Percentiles rank a stretch among this genome's conserved stretches.
phyloP scores from a whole-genome alignment of 805 yeast genomes.

The Kazachstania africana region DNA sequence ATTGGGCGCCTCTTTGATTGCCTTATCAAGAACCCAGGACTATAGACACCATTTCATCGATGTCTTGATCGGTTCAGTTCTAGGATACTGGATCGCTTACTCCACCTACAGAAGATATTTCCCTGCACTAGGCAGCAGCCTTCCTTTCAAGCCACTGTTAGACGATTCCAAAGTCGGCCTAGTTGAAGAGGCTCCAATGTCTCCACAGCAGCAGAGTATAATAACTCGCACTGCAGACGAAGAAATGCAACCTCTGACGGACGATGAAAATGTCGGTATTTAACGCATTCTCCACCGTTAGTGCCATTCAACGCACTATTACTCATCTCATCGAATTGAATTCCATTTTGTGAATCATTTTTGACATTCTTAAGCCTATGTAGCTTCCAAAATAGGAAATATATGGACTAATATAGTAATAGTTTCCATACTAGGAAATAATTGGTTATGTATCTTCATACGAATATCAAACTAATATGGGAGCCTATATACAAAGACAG shows the following conservation, averaged over 20 bases:
- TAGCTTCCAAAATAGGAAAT: no score
- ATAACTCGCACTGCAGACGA: conserved; percentile 9
- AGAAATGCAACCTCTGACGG: conserved; percentile 11
- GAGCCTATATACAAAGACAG: no score
- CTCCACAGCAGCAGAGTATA: conserved; percentile 3
- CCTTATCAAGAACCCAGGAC: conserved; percentile 79
- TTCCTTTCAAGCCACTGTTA: conserved; percentile 30
- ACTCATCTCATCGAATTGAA: no score
- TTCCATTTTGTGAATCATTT: no score
- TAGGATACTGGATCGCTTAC: conserved; percentile 54
- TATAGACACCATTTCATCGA: conserved; percentile 90
- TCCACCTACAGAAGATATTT: conserved; percentile 31
- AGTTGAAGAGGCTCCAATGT: no score
- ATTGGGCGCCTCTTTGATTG: conserved; percentile 63
- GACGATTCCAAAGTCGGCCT: conserved; percentile 31
- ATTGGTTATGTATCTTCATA: no score
- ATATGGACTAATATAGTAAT: no score
- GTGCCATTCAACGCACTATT: no score
- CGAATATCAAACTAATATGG: no score
- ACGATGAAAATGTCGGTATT: not conserved
- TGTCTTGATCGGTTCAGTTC: conserved; percentile 54
- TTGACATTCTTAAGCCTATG: no score
- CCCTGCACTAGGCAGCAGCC: conserved; percentile 25
- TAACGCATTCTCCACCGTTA: conserved; percentile 1
- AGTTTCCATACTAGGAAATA: no score